Evolutionary conservation across 2,329 filamentous ascomycete species (phyloP).

Genomic region (Purpureocillium takamizusanense): DNA sequence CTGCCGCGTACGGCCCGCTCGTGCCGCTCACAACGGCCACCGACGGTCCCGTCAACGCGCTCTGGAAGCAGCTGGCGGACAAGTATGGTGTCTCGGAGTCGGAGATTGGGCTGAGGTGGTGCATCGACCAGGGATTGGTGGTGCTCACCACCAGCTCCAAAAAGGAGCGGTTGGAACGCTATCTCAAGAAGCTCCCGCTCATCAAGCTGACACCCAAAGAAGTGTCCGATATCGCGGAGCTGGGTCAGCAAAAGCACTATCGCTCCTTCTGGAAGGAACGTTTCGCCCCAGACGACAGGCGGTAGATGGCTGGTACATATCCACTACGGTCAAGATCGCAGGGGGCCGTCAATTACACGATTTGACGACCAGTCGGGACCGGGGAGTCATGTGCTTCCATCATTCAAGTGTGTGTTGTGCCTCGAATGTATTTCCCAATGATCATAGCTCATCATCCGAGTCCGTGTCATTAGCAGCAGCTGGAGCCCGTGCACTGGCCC

Average conservation of each 20-base stretch:
- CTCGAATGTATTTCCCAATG: not conserved
- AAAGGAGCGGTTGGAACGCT: slow-evolving; percentile 47
- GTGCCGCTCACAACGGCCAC: slow-evolving; percentile 36
- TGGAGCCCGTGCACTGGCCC: slow-evolving; percentile 16
- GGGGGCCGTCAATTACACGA: too few relatives aligned
- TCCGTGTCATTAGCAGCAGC: slow-evolving; percentile 36
- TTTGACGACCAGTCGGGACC: too few relatives aligned
- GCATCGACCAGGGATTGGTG: slow-evolving; percentile 49
- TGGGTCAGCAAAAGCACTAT: slow-evolving; percentile 52
- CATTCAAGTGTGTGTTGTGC: too few relatives aligned
- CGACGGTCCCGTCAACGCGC: slow-evolving; percentile 42
- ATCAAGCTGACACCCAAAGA: slow-evolving; percentile 54
- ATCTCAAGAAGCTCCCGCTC: slow-evolving; percentile 35
- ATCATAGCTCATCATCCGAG: slow-evolving; percentile 46
- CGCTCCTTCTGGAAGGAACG: slow-evolving; percentile 47
- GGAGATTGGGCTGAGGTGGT: slow-evolving; percentile 51
- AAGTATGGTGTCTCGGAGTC: slow-evolving; percentile 50
- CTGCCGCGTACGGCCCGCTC: slow-evolving; percentile 47
- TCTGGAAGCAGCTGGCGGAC: slow-evolving; percentile 39
- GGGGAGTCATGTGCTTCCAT: too few relatives aligned
- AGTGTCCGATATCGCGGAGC: slow-evolving; percentile 43
- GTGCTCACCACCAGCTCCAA: slow-evolving; percentile 52
- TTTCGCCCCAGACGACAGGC: slow-evolving; percentile 41
- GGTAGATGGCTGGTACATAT: slow-evolving; percentile 10
- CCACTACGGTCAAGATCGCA: too few relatives aligned